phyloP scores from a whole-genome alignment of 352 stramenopile species.

The Aphanomyces cochlioides region DNA sequence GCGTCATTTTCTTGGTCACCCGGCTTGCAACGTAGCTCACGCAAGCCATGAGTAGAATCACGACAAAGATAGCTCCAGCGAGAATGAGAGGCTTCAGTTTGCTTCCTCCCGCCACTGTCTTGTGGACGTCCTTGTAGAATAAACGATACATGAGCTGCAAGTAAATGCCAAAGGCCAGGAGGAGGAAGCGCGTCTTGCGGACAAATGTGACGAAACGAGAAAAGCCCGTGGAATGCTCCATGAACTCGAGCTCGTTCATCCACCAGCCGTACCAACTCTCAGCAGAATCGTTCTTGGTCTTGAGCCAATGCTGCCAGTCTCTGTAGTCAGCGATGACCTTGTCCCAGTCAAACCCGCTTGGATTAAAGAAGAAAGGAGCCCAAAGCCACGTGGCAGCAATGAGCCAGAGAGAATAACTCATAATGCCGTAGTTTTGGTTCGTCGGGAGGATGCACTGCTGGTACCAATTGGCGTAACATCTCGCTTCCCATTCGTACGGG shows the following conservation, averaged over 20 bases:
- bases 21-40: slow-evolving; percentile 79
- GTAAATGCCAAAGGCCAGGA: slow-evolving; percentile 70
- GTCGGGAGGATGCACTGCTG: slow-evolving; percentile 32
- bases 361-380: slow-evolving; percentile 72
- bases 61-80: slow-evolving; percentile 53
- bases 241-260: slow-evolving; percentile 78
- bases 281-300: slow-evolving; percentile 78
- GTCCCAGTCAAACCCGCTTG: slow-evolving; percentile 94
- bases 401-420: slow-evolving; percentile 95
- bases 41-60: slow-evolving; percentile 63
- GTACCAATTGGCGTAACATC: slow-evolving; percentile 32
- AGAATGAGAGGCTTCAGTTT: slow-evolving; percentile 57
- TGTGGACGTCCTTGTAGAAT: slow-evolving; percentile 40
- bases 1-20: slow-evolving; percentile 88
- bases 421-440: slow-evolving; percentile 84
- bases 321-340: slow-evolving; percentile 93
- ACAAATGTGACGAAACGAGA: slow-evolving; percentile 66
- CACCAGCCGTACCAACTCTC: slow-evolving; percentile 87
- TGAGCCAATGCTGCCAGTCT: slow-evolving; percentile 94
- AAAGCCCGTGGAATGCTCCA: slow-evolving; percentile 73
- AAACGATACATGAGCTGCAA: slow-evolving; percentile 56
- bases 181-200: slow-evolving; percentile 80
- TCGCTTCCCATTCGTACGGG: slow-evolving; percentile 27
- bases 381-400: slow-evolving; percentile 83
- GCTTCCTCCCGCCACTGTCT: slow-evolving; percentile 49